phyloP scores from a whole-genome alignment of 306 rosid species.

The Casuarina cunninghamiana region DNA sequence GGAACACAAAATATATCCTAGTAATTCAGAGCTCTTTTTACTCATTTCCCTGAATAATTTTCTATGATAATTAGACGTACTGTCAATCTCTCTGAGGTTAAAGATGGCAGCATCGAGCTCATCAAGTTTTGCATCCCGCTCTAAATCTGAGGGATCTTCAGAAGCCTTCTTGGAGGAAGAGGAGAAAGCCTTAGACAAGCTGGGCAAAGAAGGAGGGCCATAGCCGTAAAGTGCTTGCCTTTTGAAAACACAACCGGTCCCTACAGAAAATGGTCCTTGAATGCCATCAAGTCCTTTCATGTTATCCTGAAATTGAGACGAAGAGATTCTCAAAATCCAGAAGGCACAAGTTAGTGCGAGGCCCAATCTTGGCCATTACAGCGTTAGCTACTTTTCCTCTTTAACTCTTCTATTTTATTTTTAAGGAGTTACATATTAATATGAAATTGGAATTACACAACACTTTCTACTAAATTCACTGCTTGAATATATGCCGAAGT shows the following conservation, averaged over 20 bases:
- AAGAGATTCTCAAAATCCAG: conserved; percentile 11
- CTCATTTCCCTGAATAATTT: conserved; percentile 13
- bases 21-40: conserved; percentile 23
- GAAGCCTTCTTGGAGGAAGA: conserved; percentile 72
- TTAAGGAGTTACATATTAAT: not conserved
- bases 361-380: not conserved
- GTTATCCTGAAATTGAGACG: conserved; percentile 69
- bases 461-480: not conserved
- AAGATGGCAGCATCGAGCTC: conserved; percentile 98
- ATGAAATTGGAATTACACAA: not conserved
- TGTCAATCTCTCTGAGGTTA: conserved; percentile 87
- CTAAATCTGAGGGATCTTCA: conserved; percentile 70
- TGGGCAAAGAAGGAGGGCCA: conserved; percentile 87
- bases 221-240: conserved; percentile 99
- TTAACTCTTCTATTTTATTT: not conserved
- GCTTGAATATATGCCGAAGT: not conserved
- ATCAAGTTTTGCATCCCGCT: conserved; percentile 80
- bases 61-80: conserved; percentile 43
- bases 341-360: conserved; percentile 4
- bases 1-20: conserved; percentile 18
- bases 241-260: conserved; percentile 91
- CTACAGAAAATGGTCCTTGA: conserved; percentile 98
- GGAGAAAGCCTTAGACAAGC: conserved; percentile 58
- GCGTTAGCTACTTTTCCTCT: conserved; percentile 2
- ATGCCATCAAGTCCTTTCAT: conserved; percentile 99